Base-by-base conservation (phyloP, 2,329 filamentous ascomycete species). In the Alternaria conjuncta region DNA sequence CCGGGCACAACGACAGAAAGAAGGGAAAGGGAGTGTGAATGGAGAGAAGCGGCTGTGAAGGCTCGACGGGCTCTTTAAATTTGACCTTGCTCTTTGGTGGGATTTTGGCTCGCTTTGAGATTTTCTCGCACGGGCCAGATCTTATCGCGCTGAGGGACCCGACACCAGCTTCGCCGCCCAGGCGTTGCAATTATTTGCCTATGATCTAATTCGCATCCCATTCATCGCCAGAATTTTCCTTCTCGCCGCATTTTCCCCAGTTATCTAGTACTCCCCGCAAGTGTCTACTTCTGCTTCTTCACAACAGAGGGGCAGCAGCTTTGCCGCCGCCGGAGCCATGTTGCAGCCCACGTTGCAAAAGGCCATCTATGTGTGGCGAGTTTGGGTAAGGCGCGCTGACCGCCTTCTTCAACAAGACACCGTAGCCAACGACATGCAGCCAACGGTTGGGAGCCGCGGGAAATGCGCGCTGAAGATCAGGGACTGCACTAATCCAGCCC, bases 21-120 rank as follows among this genome's bases (percentile, higher is more conserved):
- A 68, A 71, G 72, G 65, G 71, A 77, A 75, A 73, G 62, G 59
- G 65, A 60, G 60, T 71, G 68, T 65, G 69, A 71, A 63, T 58
- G 72, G 61, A 69, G 68, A 66, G 66, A 63, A 60, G 49, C 49
- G 36, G 63, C 43, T 30, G 55, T 36, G 20, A n/a, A 43, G 57
- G 62, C 36, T 65, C 63, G 69, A 67, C 57, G 64, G 68, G 66
- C 68, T 71, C 70, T 71, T 75, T 70, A 65, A 41, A 41, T 41
- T 41, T 63, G 57, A 44, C 41, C 15, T 36, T n/a, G 15, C 8
- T 41, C 5, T 41, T 57, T 64, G 60, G 69, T 68, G 63, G 67
- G 67, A 64, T 69, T 51, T 36, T 63, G 51, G 23, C 64, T 66
- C 63, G 65, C 62, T 67, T 60, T 67, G 55, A 57, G 60, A 64